Evolutionary conservation across 179 eudicot species (phyloP).

Genomic region (Corrigiola litoralis): DNA sequence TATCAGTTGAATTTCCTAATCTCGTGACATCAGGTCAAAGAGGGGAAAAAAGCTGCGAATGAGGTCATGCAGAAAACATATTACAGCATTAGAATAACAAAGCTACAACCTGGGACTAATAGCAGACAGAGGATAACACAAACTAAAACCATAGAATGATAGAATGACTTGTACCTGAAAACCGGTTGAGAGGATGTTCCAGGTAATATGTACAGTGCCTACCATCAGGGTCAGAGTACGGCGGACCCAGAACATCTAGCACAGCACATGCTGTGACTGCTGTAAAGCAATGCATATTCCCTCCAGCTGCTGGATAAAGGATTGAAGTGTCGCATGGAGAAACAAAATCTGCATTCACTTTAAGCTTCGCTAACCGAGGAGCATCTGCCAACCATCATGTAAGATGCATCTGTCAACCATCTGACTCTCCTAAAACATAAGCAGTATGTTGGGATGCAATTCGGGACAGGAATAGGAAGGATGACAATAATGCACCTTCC

Average conservation of each 20-base stretch:
- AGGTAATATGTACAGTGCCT: constrained; percentile 77
- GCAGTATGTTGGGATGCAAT: neutral
- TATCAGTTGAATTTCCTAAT: too few species aligned
- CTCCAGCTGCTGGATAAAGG: constrained; percentile 81
- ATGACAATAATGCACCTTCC: neutral
- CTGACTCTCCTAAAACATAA: neutral
- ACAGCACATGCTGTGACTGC: constrained; percentile 82
- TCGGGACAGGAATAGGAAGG: neutral
- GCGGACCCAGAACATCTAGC: constrained; percentile 83
- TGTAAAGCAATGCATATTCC: constrained; percentile 88
- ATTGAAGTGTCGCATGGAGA: constrained; percentile 78
- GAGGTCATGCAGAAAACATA: too few species aligned
- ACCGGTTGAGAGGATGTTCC: constrained; percentile 45
- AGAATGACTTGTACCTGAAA: constrained; percentile 40
- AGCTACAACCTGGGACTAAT: too few species aligned
- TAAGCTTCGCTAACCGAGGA: constrained; percentile 55
- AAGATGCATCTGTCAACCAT: neutral
- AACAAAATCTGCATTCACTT: constrained; percentile 50
- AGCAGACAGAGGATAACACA: neutral
- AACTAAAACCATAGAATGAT: neutral
- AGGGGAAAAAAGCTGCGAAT: too few species aligned
- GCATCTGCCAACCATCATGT: constrained; percentile 18
- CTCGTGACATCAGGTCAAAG: too few species aligned
- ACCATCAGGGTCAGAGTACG: constrained; percentile 79
- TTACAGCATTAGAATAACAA: too few species aligned